Conservation (phyloP, 257 asterid genomes). For the Solanum tarijense region DNA sequence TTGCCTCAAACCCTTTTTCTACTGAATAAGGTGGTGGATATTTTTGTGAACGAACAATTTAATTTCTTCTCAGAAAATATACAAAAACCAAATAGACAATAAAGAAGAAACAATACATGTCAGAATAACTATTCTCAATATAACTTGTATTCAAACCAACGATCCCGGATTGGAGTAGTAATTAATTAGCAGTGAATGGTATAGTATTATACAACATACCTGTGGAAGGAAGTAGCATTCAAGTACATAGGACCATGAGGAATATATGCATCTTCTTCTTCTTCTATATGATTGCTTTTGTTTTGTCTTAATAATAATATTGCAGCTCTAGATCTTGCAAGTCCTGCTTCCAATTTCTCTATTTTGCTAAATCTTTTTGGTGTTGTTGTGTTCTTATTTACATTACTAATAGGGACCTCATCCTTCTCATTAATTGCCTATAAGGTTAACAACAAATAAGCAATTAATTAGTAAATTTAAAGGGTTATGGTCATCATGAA, state of each 20-base stretch:
- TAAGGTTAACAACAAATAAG: background rate
- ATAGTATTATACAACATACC: constrained; percentile 13
- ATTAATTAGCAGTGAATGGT: background rate
- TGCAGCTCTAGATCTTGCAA: constrained; percentile 39
- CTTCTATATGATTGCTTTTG: background rate
- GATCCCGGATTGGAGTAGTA: background rate
- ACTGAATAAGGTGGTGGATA: background rate
- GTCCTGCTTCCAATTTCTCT: constrained; percentile 35
- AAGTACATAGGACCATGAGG: constrained; percentile 59
- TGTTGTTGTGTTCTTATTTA: background rate
- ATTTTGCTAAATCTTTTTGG: constrained; percentile 16
- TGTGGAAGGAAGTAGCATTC: constrained; percentile 45
- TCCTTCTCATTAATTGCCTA: background rate
- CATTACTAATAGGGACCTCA: background rate
- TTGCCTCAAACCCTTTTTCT: background rate
- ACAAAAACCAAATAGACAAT: background rate
- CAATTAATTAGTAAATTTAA: background rate
- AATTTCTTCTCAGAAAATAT: background rate
- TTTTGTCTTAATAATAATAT: constrained; percentile 18
- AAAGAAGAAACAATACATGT: fast-evolving
- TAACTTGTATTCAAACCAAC: background rate
- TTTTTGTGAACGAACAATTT: background rate
- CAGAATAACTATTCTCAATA: fast-evolving
- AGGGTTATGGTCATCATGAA: background rate
- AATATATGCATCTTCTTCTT: constrained; percentile 18